Percentiles rank a stretch among this genome's conserved stretches.
Conservation (phyloP, 257 asterid species). For the Anisodus tanguticus region DNA sequence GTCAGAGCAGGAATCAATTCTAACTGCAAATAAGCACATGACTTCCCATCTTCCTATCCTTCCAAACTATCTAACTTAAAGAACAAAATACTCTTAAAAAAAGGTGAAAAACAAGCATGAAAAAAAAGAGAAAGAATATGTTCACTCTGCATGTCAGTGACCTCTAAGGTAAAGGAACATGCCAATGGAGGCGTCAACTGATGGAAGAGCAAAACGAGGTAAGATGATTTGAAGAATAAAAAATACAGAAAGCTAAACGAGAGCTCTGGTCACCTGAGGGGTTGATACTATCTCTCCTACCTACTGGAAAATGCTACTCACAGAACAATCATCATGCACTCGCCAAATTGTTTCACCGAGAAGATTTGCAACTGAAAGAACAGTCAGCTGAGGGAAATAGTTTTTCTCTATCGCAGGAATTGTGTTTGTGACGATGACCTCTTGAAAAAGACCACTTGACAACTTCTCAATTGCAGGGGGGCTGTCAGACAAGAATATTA, state of each 20-base stretch:
- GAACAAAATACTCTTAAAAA: not conserved
- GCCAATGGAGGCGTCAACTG: constrained; percentile 22
- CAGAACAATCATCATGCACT: constrained; percentile 90
- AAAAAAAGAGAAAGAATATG: not conserved
- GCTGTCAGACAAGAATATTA: constrained; percentile 47
- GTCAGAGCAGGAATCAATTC: constrained; percentile 1
- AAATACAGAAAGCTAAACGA: not conserved
- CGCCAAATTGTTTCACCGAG: constrained; percentile 98
- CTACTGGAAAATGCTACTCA: constrained; percentile 92
- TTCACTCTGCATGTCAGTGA: constrained; percentile 11
- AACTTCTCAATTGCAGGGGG: constrained; percentile 95
- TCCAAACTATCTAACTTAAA: not conserved
- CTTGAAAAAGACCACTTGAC: constrained; percentile 91
- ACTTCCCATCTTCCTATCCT: not conserved
- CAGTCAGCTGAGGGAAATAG: constrained; percentile 82
- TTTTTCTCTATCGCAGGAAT: constrained; percentile 79
- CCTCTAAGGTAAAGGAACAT: constrained; percentile 20
- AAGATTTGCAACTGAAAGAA: constrained; percentile 88
- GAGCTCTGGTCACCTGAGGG: not conserved
- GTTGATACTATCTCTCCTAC: not conserved
- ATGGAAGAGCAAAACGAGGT: not conserved
- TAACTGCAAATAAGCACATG: not conserved
- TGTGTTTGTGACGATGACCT: constrained; percentile 87
- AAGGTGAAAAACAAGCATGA: not conserved
- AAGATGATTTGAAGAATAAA: not conserved